phyloP scores from a whole-genome alignment of 192 early-diverging fungal genomes.

The Mortierella alpina region DNA sequence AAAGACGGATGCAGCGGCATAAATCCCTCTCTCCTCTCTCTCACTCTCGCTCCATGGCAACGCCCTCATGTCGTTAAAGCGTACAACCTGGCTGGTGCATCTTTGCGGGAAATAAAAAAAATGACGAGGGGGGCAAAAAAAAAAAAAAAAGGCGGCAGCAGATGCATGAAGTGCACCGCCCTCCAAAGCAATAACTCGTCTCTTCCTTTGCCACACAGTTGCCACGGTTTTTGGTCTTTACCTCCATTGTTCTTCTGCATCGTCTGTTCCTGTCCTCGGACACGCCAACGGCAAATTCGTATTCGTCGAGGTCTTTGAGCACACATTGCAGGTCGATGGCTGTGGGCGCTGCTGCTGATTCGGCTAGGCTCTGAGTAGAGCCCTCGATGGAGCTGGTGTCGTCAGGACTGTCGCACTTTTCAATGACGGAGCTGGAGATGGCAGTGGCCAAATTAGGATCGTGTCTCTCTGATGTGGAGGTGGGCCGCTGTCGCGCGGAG shows the following conservation, averaged over 20 bases:
- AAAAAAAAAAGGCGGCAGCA: background rate
- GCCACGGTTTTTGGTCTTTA: background rate
- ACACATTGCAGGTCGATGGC: conserved; percentile 30
- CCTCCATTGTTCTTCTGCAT: conserved; percentile 95
- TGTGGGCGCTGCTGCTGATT: conserved; percentile 1
- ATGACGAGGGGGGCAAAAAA: background rate
- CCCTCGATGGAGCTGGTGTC: conserved; percentile 49
- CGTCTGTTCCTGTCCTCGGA: conserved; percentile 90
- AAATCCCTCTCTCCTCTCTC: background rate
- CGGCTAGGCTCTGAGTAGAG: conserved; percentile 22
- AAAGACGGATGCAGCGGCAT: background rate
- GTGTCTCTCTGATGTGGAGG: conserved; percentile 19
- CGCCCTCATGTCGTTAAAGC: too few relatives aligned
- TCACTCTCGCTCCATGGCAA: background rate
- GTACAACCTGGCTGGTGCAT: background rate
- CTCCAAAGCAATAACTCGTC: background rate
- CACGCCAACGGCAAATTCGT: conserved; percentile 70
- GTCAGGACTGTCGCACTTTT: conserved; percentile 49
- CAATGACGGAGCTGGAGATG: conserved; percentile 25
- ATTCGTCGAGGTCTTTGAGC: conserved; percentile 42
- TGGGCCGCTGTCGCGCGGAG: conserved; percentile 9
- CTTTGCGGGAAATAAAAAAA: conserved; percentile 6
- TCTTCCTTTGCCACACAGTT: background rate
- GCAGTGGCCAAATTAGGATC: conserved; percentile 31
- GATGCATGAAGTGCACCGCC: background rate